A percentile compares a stretch with the other conserved stretches of the same genome.
Conservation (phyloP, 83 land plant species). For the Picea mariana region DNA sequence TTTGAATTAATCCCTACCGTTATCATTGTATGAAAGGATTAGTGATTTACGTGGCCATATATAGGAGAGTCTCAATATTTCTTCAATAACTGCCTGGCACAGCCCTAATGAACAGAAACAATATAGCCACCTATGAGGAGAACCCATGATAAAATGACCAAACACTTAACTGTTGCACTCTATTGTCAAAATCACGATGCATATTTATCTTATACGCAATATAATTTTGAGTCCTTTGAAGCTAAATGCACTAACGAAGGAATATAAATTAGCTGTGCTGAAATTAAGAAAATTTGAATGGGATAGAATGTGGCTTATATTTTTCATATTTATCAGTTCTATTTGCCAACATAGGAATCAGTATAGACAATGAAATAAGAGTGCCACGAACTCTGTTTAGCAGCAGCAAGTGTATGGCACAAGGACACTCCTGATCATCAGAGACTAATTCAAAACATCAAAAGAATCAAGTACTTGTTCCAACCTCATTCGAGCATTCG, state of each 20-base stretch:
- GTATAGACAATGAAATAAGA: background rate
- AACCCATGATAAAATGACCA: too few species aligned
- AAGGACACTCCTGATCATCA: background rate
- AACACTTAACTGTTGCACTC: background rate
- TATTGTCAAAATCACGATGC: background rate
- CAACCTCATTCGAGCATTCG: conserved; percentile 34
- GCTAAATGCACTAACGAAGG: background rate
- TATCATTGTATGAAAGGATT: too few species aligned
- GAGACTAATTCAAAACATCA: conserved; percentile 40
- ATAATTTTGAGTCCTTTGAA: background rate
- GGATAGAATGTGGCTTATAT: background rate
- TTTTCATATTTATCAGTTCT: conserved; percentile 1
- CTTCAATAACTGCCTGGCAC: too few species aligned
- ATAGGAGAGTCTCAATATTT: too few species aligned
- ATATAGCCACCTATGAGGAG: too few species aligned
- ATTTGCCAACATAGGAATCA: background rate
- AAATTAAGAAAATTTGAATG: background rate
- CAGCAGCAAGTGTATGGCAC: background rate
- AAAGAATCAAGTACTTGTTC: conserved; percentile 85
- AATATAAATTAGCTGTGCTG: background rate
- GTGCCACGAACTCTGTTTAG: background rate
- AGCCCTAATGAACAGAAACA: too few species aligned
- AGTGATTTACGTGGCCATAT: too few species aligned
- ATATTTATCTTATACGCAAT: background rate
- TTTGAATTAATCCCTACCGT: too few species aligned